Conservation (phyloP, 2,329 filamentous ascomycete genomes). For the Aspergillus awamori region DNA sequence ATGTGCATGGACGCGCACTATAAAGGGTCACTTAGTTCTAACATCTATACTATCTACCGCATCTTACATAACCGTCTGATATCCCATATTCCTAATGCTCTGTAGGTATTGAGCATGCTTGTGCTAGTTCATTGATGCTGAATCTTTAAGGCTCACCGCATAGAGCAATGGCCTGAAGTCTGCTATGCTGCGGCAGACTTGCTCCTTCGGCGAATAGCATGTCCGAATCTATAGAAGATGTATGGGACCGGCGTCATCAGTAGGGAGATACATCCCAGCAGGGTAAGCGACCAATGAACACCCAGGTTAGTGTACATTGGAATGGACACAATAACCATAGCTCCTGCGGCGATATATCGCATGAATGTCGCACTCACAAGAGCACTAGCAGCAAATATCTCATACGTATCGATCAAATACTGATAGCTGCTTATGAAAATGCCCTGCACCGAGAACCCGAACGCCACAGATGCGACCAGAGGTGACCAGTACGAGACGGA, state of each 20-base stretch:
- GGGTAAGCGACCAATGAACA: slow-evolving; percentile 44
- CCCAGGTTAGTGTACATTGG: slow-evolving; percentile 46
- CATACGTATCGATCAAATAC: slow-evolving; percentile 62
- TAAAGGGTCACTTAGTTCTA: too few species aligned
- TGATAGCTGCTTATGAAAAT: slow-evolving; percentile 56
- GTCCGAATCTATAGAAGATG: slow-evolving; percentile 40
- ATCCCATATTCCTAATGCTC: not conserved
- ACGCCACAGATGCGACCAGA: slow-evolving; percentile 53
- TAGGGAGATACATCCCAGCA: slow-evolving; percentile 41
- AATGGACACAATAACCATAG: slow-evolving; percentile 36
- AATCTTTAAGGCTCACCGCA: too few species aligned
- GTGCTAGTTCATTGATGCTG: not conserved
- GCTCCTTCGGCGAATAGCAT: slow-evolving; percentile 21
- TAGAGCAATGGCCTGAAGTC: too few species aligned
- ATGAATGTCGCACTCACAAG: slow-evolving; percentile 46
- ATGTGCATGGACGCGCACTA: too few species aligned
- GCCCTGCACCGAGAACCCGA: slow-evolving; percentile 54
- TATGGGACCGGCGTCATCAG: slow-evolving; percentile 49
- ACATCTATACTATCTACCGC: too few species aligned
- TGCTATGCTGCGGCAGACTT: not conserved
- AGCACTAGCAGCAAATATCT: slow-evolving; percentile 53
- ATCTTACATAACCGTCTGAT: too few species aligned
- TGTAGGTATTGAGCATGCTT: not conserved
- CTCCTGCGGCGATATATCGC: slow-evolving; percentile 43
- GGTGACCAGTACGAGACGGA: slow-evolving; percentile 54